Evolutionary conservation across 352 stramenopile genomes (phyloP), one percentile per base, ranked within the genome.

Genomic region (Globisporangium sylvaticum): DNA sequence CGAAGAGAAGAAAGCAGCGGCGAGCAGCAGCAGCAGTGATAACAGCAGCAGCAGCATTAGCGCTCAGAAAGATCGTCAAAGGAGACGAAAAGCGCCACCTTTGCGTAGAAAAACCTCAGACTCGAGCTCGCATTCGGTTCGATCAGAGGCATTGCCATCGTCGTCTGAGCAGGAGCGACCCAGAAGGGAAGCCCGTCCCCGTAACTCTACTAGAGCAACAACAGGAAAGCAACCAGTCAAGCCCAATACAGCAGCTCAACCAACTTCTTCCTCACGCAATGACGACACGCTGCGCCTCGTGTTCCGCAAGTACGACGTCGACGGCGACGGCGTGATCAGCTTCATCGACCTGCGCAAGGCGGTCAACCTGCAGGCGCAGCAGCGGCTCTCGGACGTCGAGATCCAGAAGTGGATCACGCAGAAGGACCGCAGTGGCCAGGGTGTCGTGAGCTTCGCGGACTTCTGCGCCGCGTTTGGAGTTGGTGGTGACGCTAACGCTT

Each of bases 401-500:
- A 70, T 84, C 42, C 78, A 87, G 64, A 70, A 70, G n/a, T 84
- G 78, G 78, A 77, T 86, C 67, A 77, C 65, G 0, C 64, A 81
- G 58, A 87, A 89, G 53, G 80, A 86, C 68, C 65, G 65, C 8
- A 74, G 71, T 14, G 78, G 78, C 34, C 70, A 73, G 12, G 80
- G 76, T 9, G 68, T 77, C 8, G 78, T 88, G 22, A 64, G 69
- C 14, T 79, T 85, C 18, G 71, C 70, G 6, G 78, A 89, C 63
- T 85, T 89, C 66, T 64, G 39, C 2, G 52, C 27, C 6, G 78
- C 74, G 1, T 84, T 84, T 34, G 54, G 8, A n/a, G 18, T 27
- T 4, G 44, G 15, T 58, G 22, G 3, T 20, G 46, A 4, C 25
- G 9, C 7, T 37, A 5, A 1, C 6, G 10, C 22, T 20, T 22